Base-by-base conservation (phyloP, 2,329 filamentous ascomycete genomes). In the Hyphodiscus sp. region DNA sequence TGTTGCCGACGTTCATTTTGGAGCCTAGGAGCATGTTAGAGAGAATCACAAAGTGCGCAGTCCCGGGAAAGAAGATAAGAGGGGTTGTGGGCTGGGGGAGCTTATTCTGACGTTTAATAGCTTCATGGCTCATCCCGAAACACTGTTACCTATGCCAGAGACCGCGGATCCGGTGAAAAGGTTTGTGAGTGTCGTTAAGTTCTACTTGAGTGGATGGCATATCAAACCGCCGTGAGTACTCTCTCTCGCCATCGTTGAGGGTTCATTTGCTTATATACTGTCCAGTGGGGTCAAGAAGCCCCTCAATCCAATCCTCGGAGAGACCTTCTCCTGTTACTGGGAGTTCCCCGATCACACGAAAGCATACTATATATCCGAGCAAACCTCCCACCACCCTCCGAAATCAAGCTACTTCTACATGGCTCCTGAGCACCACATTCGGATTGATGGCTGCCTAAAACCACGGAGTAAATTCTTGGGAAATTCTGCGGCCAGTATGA, bases 341-440 rank as follows among this genome's bases (percentile, higher is more conserved):
- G 88, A 96, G 62, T 86, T 95, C 58, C 81, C 86, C 15, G 87
- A 95, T 70, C 77, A 85, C 18, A 95, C 89, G 30, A 84, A 82
- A 61, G 92, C 89, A 58, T 99, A 96, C 74, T 99, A 99, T 74
- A 90, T 99, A 63, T 85, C 92, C 47, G 94, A 99, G 72, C 94
- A 99, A 72, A 99, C 94, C 1, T 97, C 91, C 26, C 94, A 99
- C 70, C 94, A 99, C 68, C 94, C 94, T 30, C 94, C 94, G 26
- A 99, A 99, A 74, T 97, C 92, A 46, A 96, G 91, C 72, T 99
- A 99, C 75, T 99, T 99, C 71, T 99, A 96, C 74, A 91, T 96
- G 85, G 91, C 89, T 0, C 94, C 94, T 2, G 85, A 95, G 51
- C 90, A 97, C 67, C 76, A 95, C 67, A 95, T 99, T 62, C 84